These are phyloP conservation scores for Diplodia corticola DNA, from an alignment of 2,329 filamentous ascomycete genomes.

Conservation along the genomic window DNA sequence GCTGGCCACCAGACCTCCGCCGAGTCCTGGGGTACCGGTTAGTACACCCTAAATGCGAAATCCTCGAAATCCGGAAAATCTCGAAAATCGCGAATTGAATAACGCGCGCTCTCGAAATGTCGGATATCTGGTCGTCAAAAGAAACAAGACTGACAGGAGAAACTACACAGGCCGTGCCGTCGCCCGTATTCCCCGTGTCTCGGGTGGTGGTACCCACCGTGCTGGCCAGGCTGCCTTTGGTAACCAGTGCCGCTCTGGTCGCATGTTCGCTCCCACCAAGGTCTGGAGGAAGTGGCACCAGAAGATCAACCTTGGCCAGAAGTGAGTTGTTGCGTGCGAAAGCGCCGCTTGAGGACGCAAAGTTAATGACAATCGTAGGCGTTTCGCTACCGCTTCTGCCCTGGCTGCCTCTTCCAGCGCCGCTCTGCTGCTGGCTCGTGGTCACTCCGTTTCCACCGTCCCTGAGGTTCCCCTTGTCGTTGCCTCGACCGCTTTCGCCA, in stretches of 20 bases:
- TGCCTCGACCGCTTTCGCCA: constrained; percentile 85
- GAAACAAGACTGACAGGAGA: constrained; percentile 5
- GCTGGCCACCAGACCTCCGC: constrained; percentile 99
- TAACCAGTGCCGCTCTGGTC: constrained; percentile 99
- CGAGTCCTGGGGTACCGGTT: constrained; percentile 99
- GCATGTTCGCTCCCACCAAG: constrained; percentile 99
- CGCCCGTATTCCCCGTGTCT: constrained; percentile 99
- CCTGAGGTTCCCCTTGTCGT: constrained; percentile 97
- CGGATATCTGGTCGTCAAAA: not conserved
- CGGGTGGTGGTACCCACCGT: constrained; percentile 99
- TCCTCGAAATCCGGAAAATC: constrained; percentile 28
- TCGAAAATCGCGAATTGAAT: constrained; percentile 18
- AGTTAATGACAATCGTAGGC: constrained; percentile 55
- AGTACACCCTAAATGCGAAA: constrained; percentile 46
- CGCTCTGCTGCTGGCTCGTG: constrained; percentile 92
- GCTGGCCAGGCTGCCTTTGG: constrained; percentile 99
- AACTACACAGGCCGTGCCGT: constrained; percentile 80
- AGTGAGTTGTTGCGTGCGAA: constrained; percentile 57
- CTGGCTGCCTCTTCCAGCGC: constrained; percentile 94
- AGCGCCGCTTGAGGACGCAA: not conserved
- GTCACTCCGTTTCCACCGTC: constrained; percentile 89
- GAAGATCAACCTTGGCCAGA: constrained; percentile 99
- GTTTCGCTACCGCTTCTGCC: constrained; percentile 96
- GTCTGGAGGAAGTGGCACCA: constrained; percentile 99
- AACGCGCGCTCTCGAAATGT: constrained; percentile 11